These are phyloP conservation scores for Corymbia maculata DNA, from an alignment of 345 rosid species.

Conservation along the genomic window DNA sequence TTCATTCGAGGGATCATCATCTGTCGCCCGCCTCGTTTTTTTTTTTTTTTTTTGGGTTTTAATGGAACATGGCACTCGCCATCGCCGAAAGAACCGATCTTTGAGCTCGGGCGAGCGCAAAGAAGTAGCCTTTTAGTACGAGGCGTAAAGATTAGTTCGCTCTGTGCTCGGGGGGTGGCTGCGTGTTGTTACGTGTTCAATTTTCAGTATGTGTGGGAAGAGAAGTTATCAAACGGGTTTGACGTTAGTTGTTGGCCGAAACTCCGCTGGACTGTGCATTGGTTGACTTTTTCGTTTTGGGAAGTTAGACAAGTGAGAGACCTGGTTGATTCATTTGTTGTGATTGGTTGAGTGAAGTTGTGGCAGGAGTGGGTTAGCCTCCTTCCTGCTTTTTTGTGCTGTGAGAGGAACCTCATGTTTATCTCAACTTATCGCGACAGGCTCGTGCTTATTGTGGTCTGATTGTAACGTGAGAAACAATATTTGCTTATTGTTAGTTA, in stretches of 20 bases:
- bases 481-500: background rate
- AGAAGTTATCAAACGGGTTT: background rate
- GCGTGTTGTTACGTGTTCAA: background rate
- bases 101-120: background rate
- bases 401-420: background rate
- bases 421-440: background rate
- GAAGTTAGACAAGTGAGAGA: background rate
- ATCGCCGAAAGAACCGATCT: background rate
- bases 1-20: background rate
- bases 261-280: background rate
- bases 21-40: background rate
- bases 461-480: background rate
- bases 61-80: background rate
- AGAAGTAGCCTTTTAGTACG: background rate
- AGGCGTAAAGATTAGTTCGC: background rate
- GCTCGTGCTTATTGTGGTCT: background rate
- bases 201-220: background rate
- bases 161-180: background rate
- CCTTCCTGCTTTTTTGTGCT: background rate
- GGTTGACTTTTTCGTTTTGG: background rate
- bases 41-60: background rate
- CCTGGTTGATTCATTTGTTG: too few relatives aligned
- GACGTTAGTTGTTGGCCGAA: background rate
- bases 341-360: background rate
- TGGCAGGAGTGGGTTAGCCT: background rate